phyloP scores from a whole-genome alignment of 306 rosid species.

The Cicer chorassanicum region DNA sequence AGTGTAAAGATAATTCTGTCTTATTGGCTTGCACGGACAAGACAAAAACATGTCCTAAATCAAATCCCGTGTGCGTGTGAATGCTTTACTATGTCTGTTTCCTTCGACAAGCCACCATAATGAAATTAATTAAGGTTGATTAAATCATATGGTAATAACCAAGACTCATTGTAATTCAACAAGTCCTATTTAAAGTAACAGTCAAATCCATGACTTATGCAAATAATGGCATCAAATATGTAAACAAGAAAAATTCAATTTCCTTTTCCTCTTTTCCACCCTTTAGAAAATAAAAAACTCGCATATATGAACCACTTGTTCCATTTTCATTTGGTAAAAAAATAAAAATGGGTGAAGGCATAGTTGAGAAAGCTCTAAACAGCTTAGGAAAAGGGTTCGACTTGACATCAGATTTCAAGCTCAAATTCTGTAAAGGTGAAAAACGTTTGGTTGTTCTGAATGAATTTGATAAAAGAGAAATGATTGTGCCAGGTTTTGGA shows the following conservation, averaged over 20 bases:
- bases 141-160: neutral
- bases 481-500: conserved; percentile 67
- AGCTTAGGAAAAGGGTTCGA: conserved; percentile 96
- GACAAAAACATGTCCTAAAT: too few relatives aligned
- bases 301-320: neutral
- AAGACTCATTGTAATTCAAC: neutral
- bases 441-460: conserved; percentile 62
- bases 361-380: conserved; percentile 58
- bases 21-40: too few relatives aligned
- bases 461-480: conserved; percentile 48
- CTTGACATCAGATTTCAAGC: conserved; percentile 82
- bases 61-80: too few relatives aligned
- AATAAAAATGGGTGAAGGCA: conserved; percentile 44
- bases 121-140: neutral
- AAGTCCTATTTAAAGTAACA: neutral
- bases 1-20: too few relatives aligned
- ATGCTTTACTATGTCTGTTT: too few relatives aligned
- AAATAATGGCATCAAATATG: conserved; percentile 7
- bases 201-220: conserved; percentile 24
- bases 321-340: neutral
- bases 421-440: conserved; percentile 77
- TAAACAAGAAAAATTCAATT: neutral
- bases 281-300: conserved; percentile 7
- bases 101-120: neutral
- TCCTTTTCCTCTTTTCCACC: neutral